Conservation (phyloP, 75 land plant genomes). For the Chamaecyparis obtusa region DNA sequence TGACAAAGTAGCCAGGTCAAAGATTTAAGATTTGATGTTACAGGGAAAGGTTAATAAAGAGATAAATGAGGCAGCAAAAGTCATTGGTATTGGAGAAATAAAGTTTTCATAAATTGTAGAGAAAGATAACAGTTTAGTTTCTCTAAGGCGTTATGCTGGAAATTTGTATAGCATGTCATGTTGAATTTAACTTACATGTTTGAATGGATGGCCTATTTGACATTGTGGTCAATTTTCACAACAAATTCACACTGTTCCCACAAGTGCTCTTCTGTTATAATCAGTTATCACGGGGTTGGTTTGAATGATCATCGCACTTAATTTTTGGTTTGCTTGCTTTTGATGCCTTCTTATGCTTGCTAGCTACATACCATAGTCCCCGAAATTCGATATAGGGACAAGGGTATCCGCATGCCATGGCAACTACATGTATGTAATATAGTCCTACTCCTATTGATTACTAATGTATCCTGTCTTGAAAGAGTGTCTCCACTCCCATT, state of each 20-base stretch:
- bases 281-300: background rate
- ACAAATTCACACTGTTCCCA: too few species aligned
- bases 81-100: background rate
- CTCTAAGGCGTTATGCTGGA: background rate
- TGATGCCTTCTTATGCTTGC: background rate
- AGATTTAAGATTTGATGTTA: conserved; percentile 31
- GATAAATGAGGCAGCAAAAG: background rate
- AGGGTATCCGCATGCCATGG: background rate
- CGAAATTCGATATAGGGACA: background rate
- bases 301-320: background rate
- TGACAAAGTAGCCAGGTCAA: conserved; percentile 28
- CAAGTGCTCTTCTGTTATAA: background rate
- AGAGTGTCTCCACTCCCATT: background rate
- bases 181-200: background rate
- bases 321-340: background rate
- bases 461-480: background rate
- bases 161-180: background rate
- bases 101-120: background rate
- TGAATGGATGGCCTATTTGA: background rate
- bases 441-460: background rate
- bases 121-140: background rate
- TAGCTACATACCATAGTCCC: background rate
- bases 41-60: background rate
- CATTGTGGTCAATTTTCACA: background rate
- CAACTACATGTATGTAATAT: background rate